Percentiles rank a stretch among this genome's conserved stretches.
These are phyloP conservation scores for Daldinia caldariorum DNA, from an alignment of 495 filamentous ascomycete species.

Conservation along the genomic window DNA sequence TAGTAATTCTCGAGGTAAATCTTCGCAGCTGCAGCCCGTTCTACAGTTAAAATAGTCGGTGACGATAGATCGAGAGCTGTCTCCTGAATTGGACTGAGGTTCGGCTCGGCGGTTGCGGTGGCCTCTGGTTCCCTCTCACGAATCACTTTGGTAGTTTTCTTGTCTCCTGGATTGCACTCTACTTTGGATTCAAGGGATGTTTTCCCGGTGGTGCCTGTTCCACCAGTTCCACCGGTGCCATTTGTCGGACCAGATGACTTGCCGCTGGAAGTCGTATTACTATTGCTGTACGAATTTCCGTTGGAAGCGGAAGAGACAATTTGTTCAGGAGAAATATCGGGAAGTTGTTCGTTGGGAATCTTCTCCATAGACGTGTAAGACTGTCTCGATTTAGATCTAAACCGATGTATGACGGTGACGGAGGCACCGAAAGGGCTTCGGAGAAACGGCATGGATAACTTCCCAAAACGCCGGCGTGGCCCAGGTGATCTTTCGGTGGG, in stretches of 20 bases:
- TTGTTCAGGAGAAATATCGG: slow-evolving; percentile 30
- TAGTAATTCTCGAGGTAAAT: slow-evolving; percentile 88
- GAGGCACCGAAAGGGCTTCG: slow-evolving; percentile 53
- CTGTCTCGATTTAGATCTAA: slow-evolving; percentile 50
- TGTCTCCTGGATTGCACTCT: slow-evolving; percentile 40
- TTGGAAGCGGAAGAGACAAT: slow-evolving; percentile 29
- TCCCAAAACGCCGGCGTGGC: slow-evolving; percentile 48
- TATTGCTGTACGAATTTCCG: slow-evolving; percentile 42
- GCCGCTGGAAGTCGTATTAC: slow-evolving; percentile 47
- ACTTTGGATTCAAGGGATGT: slow-evolving; percentile 57
- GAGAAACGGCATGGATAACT: slow-evolving; percentile 56
- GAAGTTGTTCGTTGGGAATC: slow-evolving; percentile 26
- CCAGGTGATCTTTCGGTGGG: slow-evolving; percentile 30
- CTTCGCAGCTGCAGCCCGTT: slow-evolving; percentile 81
- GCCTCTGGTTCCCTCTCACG: slow-evolving; percentile 41
- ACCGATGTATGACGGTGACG: slow-evolving; percentile 58
- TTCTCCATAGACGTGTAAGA: slow-evolving; percentile 43
- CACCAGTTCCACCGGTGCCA: slow-evolving; percentile 43
- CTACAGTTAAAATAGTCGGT: slow-evolving; percentile 79
- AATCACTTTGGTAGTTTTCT: slow-evolving; percentile 31
- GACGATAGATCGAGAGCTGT: slow-evolving; percentile 47
- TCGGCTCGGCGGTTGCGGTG: slow-evolving; percentile 45
- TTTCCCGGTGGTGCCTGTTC: slow-evolving; percentile 49
- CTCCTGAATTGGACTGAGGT: slow-evolving; percentile 56
- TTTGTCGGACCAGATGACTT: slow-evolving; percentile 47